Evolutionary conservation across 345 rosid species (phyloP), one percentile per base, ranked within the genome.

Genomic region (Mangifera indica): DNA sequence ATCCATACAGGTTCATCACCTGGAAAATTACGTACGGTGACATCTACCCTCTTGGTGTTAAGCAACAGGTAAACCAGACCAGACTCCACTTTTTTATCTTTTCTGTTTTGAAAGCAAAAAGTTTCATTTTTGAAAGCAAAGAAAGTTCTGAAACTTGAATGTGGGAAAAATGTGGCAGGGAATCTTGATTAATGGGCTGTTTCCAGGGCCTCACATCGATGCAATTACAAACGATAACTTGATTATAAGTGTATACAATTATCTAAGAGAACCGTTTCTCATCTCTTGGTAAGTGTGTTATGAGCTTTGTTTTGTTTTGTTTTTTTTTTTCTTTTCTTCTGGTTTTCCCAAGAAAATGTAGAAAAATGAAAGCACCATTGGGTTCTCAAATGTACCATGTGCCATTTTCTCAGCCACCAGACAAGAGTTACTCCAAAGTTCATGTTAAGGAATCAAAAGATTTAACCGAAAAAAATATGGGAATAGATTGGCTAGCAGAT

Each of bases 21-120:
- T 91, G 98, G 98, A 91, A 89, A 75, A 81, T 93, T 71, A 89
- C 98, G 29, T 88, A 93, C 55, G 98, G 98, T 17, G 83, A 91
- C 71, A 88, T 93, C 73, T 93, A 90, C 54, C 98, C 98, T 44
- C 96, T 93, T 44, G 98, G 98, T 5, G 93, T 90, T 72, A 91
- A 86, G 86, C 98, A 91, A 75, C 87, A 80, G 91, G 98, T 93
- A 75, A 21, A 37, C 32, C 13, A 42, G 8, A 3, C 26, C 29
- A 18, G 67, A 7, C 15, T 66, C 5, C n/a, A 2, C 10, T 57
- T 54, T 34, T 48, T 45, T 71, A 42, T 42, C 24, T 46, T 13
- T 70, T 37, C 55, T 55, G 40, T 22, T 63, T 40, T 57, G 48
- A 18, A 61, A 54, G 20, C 65, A 26, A 11, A 32, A 53, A n/a